Evolutionary conservation across 768 basidiomycete species (phyloP).

Genomic region (Termitomyces heimii): DNA sequence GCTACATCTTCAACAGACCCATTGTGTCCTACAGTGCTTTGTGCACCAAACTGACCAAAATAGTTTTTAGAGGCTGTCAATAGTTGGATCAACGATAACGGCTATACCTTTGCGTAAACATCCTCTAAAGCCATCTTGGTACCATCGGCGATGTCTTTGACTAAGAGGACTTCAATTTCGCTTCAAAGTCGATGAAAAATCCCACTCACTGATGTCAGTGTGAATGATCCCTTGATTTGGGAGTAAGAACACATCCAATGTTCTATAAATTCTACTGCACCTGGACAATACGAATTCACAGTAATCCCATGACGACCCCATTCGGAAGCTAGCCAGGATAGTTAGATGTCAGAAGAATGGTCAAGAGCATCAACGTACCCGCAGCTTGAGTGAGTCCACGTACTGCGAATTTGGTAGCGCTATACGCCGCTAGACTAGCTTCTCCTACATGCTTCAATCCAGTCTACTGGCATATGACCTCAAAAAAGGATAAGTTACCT

Average conservation of each 20-base stretch:
- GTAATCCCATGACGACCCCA: slow-evolving; percentile 21
- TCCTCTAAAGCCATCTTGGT: not conserved
- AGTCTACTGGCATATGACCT: not conserved
- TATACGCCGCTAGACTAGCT: slow-evolving; percentile 20
- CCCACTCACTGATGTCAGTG: slow-evolving; percentile 12
- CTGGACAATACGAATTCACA: slow-evolving; percentile 25
- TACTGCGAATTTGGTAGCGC: slow-evolving; percentile 32
- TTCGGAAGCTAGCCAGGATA: not conserved
- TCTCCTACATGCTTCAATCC: slow-evolving; percentile 1
- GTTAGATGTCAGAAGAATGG: not conserved
- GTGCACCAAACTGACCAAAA: not conserved
- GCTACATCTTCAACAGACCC: slow-evolving; percentile 27
- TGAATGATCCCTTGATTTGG: slow-evolving; percentile 8
- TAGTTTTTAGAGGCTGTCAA: too few relatives aligned
- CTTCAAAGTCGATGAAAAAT: not conserved
- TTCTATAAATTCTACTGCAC: not conserved
- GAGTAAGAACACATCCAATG: not conserved
- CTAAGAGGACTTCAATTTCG: not conserved
- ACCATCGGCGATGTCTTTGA: slow-evolving; percentile 4
- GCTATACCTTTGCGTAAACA: slow-evolving; percentile 3
- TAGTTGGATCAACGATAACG: not conserved
- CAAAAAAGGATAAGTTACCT: slow-evolving; percentile 16
- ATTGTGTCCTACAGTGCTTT: slow-evolving; percentile 9
- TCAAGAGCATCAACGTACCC: not conserved
- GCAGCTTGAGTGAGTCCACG: not conserved